Conservation (phyloP, 73 alveolate species). For the Diophrys appendiculata region DNA sequence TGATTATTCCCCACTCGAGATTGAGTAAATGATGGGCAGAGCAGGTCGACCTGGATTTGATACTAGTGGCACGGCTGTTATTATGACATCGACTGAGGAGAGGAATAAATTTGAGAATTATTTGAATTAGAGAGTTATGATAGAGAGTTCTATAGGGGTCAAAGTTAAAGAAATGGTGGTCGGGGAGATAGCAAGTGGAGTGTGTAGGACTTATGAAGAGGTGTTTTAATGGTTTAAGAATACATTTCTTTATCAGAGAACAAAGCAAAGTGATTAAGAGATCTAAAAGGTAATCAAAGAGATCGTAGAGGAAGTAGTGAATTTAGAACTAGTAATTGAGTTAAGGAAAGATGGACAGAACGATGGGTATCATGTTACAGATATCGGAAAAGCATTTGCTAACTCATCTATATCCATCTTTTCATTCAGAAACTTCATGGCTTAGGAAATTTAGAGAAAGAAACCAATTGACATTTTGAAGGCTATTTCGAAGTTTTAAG, state of each 20-base stretch:
- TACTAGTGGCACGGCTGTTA: constrained; percentile 70
- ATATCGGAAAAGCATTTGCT: background rate
- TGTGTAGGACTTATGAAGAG: background rate
- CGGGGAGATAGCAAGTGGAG: background rate
- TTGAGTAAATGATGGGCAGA: constrained; percentile 74
- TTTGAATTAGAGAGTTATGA: background rate
- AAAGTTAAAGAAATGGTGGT: background rate
- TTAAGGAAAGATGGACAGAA: background rate
- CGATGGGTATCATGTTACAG: background rate
- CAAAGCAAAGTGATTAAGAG: background rate
- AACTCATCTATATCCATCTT: background rate
- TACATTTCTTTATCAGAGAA: background rate
- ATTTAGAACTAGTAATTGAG: background rate
- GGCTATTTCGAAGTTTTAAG: background rate
- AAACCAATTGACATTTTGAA: background rate
- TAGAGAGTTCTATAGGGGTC: background rate
- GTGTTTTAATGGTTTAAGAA: background rate
- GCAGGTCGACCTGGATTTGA: constrained; percentile 89
- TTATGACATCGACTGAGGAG: constrained; percentile 64
- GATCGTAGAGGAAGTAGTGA: background rate
- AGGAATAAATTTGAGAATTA: constrained; percentile 24
- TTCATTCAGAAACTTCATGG: too few relatives aligned
- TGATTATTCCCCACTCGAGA: constrained; percentile 72
- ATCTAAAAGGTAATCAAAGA: background rate
- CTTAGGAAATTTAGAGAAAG: background rate